Conservation (phyloP, 345 rosid species). For the Excoecaria cochinchinensis region DNA sequence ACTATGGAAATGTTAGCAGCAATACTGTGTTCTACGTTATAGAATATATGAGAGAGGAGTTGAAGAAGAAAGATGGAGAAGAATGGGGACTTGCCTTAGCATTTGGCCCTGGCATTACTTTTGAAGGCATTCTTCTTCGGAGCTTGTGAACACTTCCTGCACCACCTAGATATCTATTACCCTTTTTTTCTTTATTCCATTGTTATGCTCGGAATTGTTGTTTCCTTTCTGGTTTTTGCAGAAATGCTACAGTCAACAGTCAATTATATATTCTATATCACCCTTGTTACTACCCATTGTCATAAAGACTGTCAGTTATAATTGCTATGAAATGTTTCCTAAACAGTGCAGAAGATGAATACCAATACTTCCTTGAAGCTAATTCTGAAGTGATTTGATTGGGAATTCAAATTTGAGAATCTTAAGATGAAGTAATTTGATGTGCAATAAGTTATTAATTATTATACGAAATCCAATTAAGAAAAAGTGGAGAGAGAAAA, state of each 20-base stretch:
- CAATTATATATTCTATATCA: no score
- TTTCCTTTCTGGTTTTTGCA: background rate
- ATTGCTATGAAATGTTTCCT: background rate
- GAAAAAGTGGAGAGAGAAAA: no score
- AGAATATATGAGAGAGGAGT: slow-evolving; percentile 77
- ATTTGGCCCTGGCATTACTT: slow-evolving; percentile 96
- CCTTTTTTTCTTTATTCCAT: background rate
- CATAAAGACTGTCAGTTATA: no score
- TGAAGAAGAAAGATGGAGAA: slow-evolving; percentile 50
- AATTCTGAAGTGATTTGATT: no score
- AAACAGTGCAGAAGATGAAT: background rate
- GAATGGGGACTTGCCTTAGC: slow-evolving; percentile 95
- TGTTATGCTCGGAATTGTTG: background rate
- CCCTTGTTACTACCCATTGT: no score
- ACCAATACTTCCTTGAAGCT: background rate
- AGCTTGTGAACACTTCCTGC: slow-evolving; percentile 41
- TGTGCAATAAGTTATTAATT: no score
- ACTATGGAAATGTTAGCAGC: slow-evolving; percentile 89
- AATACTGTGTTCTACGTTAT: slow-evolving; percentile 82
- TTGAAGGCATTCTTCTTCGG: slow-evolving; percentile 91
- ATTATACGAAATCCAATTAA: no score
- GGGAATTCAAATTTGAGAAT: no score
- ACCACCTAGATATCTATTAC: background rate
- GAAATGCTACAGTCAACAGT: background rate
- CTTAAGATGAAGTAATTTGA: no score